Conservation (phyloP, 805 yeast species). For the Barnettozyma salicaria region DNA sequence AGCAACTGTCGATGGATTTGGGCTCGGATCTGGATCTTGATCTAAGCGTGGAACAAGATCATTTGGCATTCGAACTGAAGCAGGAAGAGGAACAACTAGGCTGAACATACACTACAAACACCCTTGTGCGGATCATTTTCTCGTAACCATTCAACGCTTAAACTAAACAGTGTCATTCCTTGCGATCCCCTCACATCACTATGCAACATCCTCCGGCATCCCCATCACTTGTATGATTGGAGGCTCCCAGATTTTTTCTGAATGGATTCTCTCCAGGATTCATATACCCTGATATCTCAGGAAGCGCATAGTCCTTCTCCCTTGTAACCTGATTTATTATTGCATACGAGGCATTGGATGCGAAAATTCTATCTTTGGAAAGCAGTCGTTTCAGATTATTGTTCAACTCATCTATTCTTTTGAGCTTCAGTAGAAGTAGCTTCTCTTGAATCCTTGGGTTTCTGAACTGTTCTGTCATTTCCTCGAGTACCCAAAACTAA, state of each 20-base stretch:
- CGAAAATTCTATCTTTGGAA: conserved; percentile 51
- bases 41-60: conserved; percentile 32
- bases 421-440: conserved; percentile 50
- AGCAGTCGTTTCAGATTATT: conserved; percentile 45
- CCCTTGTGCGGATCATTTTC: too few species aligned
- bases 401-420: conserved; percentile 54
- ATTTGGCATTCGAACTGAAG: conserved; percentile 42
- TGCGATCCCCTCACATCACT: conserved; percentile 25
- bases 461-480: conserved; percentile 4
- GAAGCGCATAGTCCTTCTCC: conserved; percentile 32
- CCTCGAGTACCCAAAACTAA: too few species aligned
- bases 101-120: not conserved
- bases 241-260: conserved; percentile 18
- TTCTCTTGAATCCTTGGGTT: conserved; percentile 31
- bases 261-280: conserved; percentile 34
- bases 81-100: conserved; percentile 45
- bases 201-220: conserved; percentile 29
- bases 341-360: conserved; percentile 53
- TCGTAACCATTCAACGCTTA: too few species aligned
- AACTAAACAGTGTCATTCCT: not conserved
- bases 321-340: conserved; percentile 33
- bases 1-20: conserved; percentile 32
- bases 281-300: conserved; percentile 37
- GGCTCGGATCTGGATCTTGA: conserved; percentile 2
- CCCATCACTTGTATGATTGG: not conserved